phyloP scores from a whole-genome alignment of 305 asterid genomes.

The Solanum hybrid region DNA sequence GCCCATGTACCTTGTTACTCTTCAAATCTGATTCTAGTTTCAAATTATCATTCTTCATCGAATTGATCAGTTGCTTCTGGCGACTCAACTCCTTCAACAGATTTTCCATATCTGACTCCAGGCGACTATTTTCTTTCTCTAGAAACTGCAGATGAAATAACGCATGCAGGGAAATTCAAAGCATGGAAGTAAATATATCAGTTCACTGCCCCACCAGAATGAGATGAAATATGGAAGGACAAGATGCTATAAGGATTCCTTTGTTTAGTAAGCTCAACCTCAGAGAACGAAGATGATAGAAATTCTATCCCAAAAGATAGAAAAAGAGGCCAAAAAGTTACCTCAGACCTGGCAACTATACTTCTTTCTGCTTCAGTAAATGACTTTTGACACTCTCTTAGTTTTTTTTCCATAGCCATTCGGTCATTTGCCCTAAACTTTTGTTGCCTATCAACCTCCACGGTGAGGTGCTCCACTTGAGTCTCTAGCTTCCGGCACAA shows the following conservation, averaged over 20 bases:
- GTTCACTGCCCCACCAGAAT: background rate
- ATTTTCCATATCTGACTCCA: constrained; percentile 35
- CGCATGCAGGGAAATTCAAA: constrained; percentile 11
- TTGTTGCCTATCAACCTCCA: constrained; percentile 67
- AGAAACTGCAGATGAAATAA: constrained; percentile 39
- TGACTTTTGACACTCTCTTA: constrained; percentile 42
- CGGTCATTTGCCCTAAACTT: constrained; percentile 52
- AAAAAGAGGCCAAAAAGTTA: constrained; percentile 23
- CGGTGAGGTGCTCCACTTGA: constrained; percentile 66
- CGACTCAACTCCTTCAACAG: constrained; percentile 39
- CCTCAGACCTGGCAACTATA: constrained; percentile 63
- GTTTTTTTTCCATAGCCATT: constrained; percentile 42
- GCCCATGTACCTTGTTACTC: constrained; percentile 39
- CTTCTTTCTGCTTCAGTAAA: constrained; percentile 53
- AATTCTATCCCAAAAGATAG: background rate
- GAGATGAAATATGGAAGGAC: constrained; percentile 1
- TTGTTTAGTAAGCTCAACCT: background rate
- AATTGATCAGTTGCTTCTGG: constrained; percentile 40
- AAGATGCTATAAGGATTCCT: background rate
- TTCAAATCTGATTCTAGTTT: constrained; percentile 33
- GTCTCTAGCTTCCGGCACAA: constrained; percentile 76
- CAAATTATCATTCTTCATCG: constrained; percentile 43
- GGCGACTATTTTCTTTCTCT: constrained; percentile 49
- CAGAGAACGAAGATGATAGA: constrained; percentile 2
- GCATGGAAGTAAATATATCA: background rate